Base-by-base conservation (phyloP, 768 basidiomycete genomes). In the Podaxis mareebaensis region DNA sequence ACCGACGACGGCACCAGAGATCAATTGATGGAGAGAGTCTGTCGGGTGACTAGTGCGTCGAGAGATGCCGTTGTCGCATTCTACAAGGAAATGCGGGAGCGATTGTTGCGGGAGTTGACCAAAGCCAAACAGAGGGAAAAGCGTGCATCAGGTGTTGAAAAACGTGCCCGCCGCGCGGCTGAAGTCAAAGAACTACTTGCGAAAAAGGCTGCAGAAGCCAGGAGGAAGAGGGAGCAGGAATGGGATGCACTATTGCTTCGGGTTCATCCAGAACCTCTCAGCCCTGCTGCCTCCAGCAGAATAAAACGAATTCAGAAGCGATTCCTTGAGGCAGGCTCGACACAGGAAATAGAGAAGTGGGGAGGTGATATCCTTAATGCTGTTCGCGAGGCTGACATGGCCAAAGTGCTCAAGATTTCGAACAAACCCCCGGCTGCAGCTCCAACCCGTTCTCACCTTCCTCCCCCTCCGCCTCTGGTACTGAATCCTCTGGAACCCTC, bases 121-220 rank as follows among this genome's bases (percentile, higher is more conserved):
- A 85, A 76, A 69, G 74, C 77, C 15, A 73, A 71, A 10, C 72
- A 70, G 36, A 79, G 73, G 67, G 66, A 73, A 13, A 75, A 74
- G 53, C 76, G 73, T 49, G 69, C 74, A 46, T 53, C 70, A 66
- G 48, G 48, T 6, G 69, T 67, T n/a, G 72, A 71, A 60, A 77
- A 68, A 67, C 71, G 73, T 44, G 74, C 73, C 15, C 75, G 73
- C 66, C 74, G 77, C 40, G 72, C 75, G 13, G 74, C 76, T 5
- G 82, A 84, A 61, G 79, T 79, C 20, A 84, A 85, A 66, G 79
- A 81, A 2, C 75, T 80, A 3, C 74, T 92, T 3, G 86, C 79
- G 2, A 81, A 79, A 70, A 93, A 89, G 73, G 89, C 85, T 3
- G 84, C 85, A 24, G 87, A 88, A 61, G 85, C 86, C 0, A 82